These are phyloP conservation scores for Avicennia marina DNA, from an alignment of 257 asterid genomes.

Conservation along the genomic window DNA sequence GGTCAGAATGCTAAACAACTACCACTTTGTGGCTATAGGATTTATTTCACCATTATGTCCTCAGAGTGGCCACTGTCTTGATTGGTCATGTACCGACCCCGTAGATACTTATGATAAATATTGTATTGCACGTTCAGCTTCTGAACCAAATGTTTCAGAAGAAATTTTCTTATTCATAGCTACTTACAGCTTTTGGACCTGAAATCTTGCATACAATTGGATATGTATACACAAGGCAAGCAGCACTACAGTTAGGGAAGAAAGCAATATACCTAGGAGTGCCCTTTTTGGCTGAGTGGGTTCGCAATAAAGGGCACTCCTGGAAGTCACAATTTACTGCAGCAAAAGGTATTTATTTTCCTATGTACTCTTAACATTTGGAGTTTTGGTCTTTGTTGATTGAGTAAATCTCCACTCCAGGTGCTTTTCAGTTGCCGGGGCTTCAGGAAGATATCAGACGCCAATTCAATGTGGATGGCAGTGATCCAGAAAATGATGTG, in stretches of 20 bases:
- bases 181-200: constrained; percentile 59
- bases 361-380: background rate
- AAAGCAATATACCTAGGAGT: constrained; percentile 65
- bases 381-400: background rate
- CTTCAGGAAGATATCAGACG: constrained; percentile 76
- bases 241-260: constrained; percentile 65
- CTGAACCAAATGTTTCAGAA: too few relatives aligned
- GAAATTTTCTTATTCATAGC: background rate
- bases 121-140: too few relatives aligned
- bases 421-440: constrained; percentile 90
- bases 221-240: constrained; percentile 78
- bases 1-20: constrained; percentile 29
- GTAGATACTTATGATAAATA: too few relatives aligned
- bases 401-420: constrained; percentile 24
- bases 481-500: constrained; percentile 47
- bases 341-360: constrained; percentile 59
- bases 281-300: constrained; percentile 76
- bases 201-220: constrained; percentile 75
- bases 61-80: too few relatives aligned
- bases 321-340: constrained; percentile 91
- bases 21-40: too few relatives aligned
- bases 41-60: too few relatives aligned
- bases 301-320: constrained; percentile 73
- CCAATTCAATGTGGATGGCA: constrained; percentile 58
- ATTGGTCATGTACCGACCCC: too few relatives aligned